Evolutionary conservation across 1,139 yeast genomes (phyloP).

Genomic region (Scheffersomyces insectosa): DNA sequence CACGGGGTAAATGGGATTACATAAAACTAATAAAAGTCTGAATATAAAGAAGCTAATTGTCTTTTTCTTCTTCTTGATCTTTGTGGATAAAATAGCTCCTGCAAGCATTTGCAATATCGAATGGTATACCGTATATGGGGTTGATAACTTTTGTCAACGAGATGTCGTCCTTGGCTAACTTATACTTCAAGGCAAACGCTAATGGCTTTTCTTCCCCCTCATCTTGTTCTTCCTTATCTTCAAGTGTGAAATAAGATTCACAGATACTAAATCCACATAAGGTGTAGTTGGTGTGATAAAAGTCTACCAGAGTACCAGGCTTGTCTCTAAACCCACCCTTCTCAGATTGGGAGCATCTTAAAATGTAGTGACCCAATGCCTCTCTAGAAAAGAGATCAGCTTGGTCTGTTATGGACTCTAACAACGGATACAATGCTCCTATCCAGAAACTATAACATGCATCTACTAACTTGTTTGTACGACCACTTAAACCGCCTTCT

Average conservation of each 20-base stretch:
- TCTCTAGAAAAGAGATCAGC: constrained; percentile 47
- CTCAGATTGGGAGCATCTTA: constrained; percentile 70
- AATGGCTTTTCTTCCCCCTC: constrained; percentile 13
- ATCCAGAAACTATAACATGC: constrained; percentile 98
- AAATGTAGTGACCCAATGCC: constrained; percentile 63
- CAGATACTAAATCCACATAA: constrained; percentile 74
- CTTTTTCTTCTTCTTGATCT: no score
- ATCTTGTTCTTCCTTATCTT: constrained; percentile 6
- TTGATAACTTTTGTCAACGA: constrained; percentile 40
- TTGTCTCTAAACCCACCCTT: constrained; percentile 84
- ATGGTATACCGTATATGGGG: constrained; percentile 69
- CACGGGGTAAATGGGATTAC: no score
- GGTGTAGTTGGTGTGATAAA: constrained; percentile 88
- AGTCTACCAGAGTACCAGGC: constrained; percentile 80
- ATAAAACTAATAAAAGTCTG: no score
- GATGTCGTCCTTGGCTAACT: constrained; percentile 8
- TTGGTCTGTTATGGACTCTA: constrained; percentile 50
- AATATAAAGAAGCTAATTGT: no score
- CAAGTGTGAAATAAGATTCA: constrained; percentile 50
- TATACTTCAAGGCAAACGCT: constrained; percentile 30
- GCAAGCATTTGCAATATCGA: constrained; percentile 23
- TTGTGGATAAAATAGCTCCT: constrained; percentile 9
- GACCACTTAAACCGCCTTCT: constrained; percentile 88
- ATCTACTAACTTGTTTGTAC: constrained; percentile 91
- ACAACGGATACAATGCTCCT: constrained; percentile 70